Conservation (phyloP, 345 rosid species). For the Angophora floribunda region DNA sequence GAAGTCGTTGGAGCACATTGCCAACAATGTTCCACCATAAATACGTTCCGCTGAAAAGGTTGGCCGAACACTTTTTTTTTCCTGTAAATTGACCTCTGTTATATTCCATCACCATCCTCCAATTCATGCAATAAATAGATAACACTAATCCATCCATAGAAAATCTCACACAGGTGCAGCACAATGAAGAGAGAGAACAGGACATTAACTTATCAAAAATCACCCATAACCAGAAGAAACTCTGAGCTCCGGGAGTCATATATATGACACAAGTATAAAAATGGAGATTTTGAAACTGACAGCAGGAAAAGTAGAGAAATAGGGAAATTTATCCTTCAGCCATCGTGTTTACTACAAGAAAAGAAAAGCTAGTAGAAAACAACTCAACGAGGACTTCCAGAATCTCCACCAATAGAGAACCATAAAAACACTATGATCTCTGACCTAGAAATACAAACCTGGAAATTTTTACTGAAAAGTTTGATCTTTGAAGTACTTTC, state of each 20-base stretch:
- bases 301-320: background rate
- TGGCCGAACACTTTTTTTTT: slow-evolving; percentile 85
- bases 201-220: background rate
- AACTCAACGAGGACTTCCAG: background rate
- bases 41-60: slow-evolving; percentile 94
- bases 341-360: background rate
- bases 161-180: background rate
- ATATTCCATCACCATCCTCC: background rate
- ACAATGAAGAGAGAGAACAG: background rate
- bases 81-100: slow-evolving; percentile 38
- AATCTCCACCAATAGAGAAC: background rate
- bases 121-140: background rate
- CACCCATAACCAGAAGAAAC: background rate
- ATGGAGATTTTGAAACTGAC: background rate
- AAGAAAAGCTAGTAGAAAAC: background rate
- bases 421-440: background rate
- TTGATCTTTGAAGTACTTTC: slow-evolving; percentile 95
- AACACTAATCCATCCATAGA: background rate
- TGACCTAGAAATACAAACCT: slow-evolving; percentile 39
- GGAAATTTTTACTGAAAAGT: slow-evolving; percentile 87
- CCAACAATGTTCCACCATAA: slow-evolving; percentile 86
- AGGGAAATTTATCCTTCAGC: background rate
- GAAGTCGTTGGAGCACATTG: slow-evolving; percentile 97
- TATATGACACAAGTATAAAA: background rate
- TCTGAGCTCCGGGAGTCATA: background rate